Evolutionary conservation across 768 basidiomycete species (phyloP).

Genomic region (Auricularia sp.): DNA sequence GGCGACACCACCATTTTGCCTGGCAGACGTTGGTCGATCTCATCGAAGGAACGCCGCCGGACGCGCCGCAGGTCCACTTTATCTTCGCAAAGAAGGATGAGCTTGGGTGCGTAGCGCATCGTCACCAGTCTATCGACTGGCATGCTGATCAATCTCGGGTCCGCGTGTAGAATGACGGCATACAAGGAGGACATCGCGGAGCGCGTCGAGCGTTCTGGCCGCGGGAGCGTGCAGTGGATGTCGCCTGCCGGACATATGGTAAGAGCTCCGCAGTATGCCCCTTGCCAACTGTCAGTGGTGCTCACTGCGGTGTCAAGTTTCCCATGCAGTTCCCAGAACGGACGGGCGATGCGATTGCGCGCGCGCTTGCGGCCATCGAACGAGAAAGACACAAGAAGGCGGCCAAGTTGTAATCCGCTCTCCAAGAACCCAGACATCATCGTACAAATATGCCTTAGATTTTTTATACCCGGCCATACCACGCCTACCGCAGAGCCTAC

Average conservation of each 20-base stretch:
- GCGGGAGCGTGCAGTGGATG: not conserved
- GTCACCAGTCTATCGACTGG: not conserved
- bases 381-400: too few relatives aligned
- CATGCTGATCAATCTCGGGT: not conserved
- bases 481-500: too few relatives aligned
- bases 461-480: too few relatives aligned
- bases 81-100: not conserved
- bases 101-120: not conserved
- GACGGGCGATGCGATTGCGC: not conserved
- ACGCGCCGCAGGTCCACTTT: not conserved
- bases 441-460: too few relatives aligned
- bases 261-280: not conserved
- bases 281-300: not conserved
- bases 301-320: not conserved
- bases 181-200: not conserved
- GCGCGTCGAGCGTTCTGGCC: not conserved
- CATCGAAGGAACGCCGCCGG: not conserved
- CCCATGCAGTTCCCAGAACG: not conserved
- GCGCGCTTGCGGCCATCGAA: too few relatives aligned
- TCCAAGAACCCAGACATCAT: too few relatives aligned
- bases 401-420: too few relatives aligned
- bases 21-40: not conserved
- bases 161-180: not conserved
- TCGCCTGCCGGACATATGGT: not conserved
- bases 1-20: not conserved